A percentile compares a stretch with the other conserved stretches of the same genome.
phyloP scores from a whole-genome alignment of 768 basidiomycete species.

The Leucocoprinus leucothites region DNA sequence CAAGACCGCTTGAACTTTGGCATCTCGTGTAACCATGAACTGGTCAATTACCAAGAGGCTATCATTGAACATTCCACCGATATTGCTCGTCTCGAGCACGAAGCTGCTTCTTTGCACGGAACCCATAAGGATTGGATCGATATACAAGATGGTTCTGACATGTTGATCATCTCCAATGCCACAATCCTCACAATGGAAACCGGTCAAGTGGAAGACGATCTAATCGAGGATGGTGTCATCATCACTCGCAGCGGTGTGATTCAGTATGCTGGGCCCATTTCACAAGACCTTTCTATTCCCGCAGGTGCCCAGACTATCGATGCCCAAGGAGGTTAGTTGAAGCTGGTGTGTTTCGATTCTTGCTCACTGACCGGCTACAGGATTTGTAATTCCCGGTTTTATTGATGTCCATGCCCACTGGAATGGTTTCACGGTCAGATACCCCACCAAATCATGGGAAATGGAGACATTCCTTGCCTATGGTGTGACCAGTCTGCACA shows the following conservation, averaged over 20 bases:
- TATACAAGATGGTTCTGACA: conserved; percentile 31
- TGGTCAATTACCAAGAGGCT: conserved; percentile 58
- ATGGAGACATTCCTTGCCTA: conserved; percentile 73
- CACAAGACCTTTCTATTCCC: conserved; percentile 29
- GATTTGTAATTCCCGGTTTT: conserved; percentile 67
- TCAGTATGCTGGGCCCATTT: conserved; percentile 37
- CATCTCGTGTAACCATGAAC: conserved; percentile 53
- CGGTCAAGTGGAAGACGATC: conserved; percentile 43
- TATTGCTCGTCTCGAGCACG: conserved; percentile 52
- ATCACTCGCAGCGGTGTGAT: conserved; percentile 58
- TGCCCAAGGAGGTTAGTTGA: conserved; percentile 54
- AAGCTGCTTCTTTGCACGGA: conserved; percentile 30
- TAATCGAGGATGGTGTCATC: conserved; percentile 51
- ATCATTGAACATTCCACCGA: conserved; percentile 60
- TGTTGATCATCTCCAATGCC: conserved; percentile 62
- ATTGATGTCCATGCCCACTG: conserved; percentile 79
- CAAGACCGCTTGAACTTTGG: conserved; percentile 55
- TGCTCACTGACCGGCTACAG: conserved; percentile 27
- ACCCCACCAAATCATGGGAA: conserved; percentile 72
- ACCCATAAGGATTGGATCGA: conserved; percentile 18
- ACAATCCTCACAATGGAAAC: conserved; percentile 69
- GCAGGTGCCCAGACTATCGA: conserved; percentile 41
- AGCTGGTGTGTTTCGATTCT: neutral
- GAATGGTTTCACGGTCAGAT: conserved; percentile 47
- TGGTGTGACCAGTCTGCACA: conserved; percentile 75